Evolutionary conservation across 768 basidiomycete genomes (phyloP).

Genomic region (Psilocybe sp.): DNA sequence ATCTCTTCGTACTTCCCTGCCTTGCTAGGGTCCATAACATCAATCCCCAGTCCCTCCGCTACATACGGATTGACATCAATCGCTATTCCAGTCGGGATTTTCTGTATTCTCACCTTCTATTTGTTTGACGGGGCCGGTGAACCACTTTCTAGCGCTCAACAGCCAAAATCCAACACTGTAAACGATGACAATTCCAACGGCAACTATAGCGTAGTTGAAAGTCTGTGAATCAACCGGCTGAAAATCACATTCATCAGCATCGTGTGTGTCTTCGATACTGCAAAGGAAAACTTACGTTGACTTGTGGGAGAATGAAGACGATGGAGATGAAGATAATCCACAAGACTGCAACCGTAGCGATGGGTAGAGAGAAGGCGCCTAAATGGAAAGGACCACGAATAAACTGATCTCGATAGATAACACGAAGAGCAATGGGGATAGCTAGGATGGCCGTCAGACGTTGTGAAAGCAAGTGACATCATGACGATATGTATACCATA

Average conservation of each 20-base stretch:
- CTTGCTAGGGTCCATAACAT: conserved; percentile 38
- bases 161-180: conserved; percentile 73
- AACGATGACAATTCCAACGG: conserved; percentile 66
- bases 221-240: conserved; percentile 70
- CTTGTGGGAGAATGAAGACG: conserved; percentile 69
- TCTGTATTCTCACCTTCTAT: conserved; percentile 43
- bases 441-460: conserved; percentile 25
- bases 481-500: conserved; percentile 45
- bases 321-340: conserved; percentile 78
- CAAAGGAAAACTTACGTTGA: conserved; percentile 41
- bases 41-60: conserved; percentile 51
- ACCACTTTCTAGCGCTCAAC: conserved; percentile 70
- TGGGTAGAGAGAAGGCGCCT: conserved; percentile 57
- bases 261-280: not conserved
- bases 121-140: conserved; percentile 66
- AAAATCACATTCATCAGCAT: conserved; percentile 1
- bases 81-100: not conserved
- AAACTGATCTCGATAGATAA: conserved; percentile 58
- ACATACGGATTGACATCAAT: not conserved
- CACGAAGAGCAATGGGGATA: conserved; percentile 68
- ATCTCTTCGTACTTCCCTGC: conserved; percentile 16
- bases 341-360: conserved; percentile 51
- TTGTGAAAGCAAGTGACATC: not conserved
- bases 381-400: conserved; percentile 72
- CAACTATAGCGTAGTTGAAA: conserved; percentile 73